Conservation (phyloP, 2,329 filamentous ascomycete species). For the Cladosporium sp. region DNA sequence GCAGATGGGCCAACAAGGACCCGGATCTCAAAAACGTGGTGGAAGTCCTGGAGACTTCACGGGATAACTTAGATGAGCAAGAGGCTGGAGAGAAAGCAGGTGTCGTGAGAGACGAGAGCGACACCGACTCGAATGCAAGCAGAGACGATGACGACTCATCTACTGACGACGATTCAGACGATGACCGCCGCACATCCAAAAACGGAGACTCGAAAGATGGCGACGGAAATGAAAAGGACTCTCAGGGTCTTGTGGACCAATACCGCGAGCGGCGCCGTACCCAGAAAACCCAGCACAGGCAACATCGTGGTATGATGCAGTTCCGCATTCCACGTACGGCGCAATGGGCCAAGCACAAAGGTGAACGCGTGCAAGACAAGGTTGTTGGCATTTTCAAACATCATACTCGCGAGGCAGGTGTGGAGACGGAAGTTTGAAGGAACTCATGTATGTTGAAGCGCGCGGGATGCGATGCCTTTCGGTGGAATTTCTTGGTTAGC, state of each 20-base stretch:
- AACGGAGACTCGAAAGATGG: slow-evolving; percentile 33
- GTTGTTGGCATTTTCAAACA: slow-evolving; percentile 52
- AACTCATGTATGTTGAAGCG: no score
- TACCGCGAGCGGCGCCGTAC: slow-evolving; percentile 57
- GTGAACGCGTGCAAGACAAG: slow-evolving; percentile 47
- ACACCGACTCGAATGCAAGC: neutral
- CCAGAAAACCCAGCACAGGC: slow-evolving; percentile 58
- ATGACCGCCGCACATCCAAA: slow-evolving; percentile 13
- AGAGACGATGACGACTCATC: slow-evolving; percentile 16
- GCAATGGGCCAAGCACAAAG: slow-evolving; percentile 58
- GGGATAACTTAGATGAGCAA: slow-evolving; percentile 49
- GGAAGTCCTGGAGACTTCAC: slow-evolving; percentile 60
- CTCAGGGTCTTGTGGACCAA: slow-evolving; percentile 36
- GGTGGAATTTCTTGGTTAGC: no score
- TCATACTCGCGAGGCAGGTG: slow-evolving; percentile 52
- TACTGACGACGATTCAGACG: slow-evolving; percentile 18
- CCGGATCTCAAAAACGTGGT: slow-evolving; percentile 55
- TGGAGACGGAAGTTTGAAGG: slow-evolving; percentile 64
- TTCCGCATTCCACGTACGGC: slow-evolving; percentile 55
- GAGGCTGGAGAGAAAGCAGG: slow-evolving; percentile 28
- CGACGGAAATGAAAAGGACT: slow-evolving; percentile 30
- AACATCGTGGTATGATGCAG: slow-evolving; percentile 69
- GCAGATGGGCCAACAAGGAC: slow-evolving; percentile 52
- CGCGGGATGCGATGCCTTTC: no score
- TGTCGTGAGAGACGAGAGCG: slow-evolving; percentile 17